Evolutionary conservation across 371 early-diverging fungal genomes (phyloP), one percentile per base, ranked within the genome.

Genomic region (Syncephalastrum contaminatum): DNA sequence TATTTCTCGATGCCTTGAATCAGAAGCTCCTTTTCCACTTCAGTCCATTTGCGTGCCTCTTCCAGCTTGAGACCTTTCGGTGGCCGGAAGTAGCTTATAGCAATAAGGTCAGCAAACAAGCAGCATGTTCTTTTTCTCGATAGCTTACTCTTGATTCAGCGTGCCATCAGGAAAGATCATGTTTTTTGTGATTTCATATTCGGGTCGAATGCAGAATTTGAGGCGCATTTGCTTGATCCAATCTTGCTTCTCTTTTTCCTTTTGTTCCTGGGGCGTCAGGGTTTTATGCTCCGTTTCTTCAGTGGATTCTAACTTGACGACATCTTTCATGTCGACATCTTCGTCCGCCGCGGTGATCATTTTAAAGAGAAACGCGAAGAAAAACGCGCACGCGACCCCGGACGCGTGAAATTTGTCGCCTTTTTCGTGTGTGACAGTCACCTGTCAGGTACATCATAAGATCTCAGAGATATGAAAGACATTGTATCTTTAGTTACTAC

Each of bases 111-210:
- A 27, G 18, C 13, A 49, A n/a, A 1, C 16, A 30, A 15, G 16
- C 21, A 42, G 25, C 21, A 12, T 24, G 49, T 13, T 51, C 19
- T 36, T 41, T 5, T 7, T 42, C 20, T 5, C 22, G 16, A 20
- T 2, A 27, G 40, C 74, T 59, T 82, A 90, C 87, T 91, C 93
- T 82, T 95, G 95, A 63, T 95, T 95, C 14, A 95, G 66, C 8
- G 84, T 85, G 24, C 95, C 95, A 49, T 89, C 89, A 4, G 84
- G 67, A 55, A 87, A 83, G 54, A 95, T 88, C 68, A 95, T 90
- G 45, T 77, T 83, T 41, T 87, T 82, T 10, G 93, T 92, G 27
- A 86, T 83, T 42, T 87, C 89, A 56, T 90, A 90, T 54, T 93
- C 89, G 4, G 84, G 82, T n/a, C 93, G 72, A 46, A 85, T 60